Conservation (phyloP, 768 basidiomycete genomes). For the Mycena polygramma region DNA sequence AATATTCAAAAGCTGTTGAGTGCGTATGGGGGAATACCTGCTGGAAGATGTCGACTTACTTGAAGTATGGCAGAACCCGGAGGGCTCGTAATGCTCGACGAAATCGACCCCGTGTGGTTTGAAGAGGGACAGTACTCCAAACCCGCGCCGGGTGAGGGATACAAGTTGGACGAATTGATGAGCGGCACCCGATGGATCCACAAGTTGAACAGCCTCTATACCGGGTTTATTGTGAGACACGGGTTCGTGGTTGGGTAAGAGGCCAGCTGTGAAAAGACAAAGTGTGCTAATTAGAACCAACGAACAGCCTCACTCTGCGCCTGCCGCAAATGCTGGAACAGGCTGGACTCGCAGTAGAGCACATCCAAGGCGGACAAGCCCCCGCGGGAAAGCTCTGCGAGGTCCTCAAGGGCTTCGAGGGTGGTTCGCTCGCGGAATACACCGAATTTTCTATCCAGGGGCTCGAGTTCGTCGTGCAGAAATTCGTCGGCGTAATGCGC, state of each 20-base stretch:
- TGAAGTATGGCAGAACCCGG: background rate
- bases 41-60: too few species aligned
- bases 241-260: constrained; percentile 26
- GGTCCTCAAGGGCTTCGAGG: too few species aligned
- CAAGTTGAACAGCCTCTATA: constrained; percentile 33
- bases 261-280: background rate
- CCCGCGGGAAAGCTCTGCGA: too few species aligned
- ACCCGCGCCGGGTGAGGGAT: background rate
- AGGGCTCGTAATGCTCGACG: background rate
- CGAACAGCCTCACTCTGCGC: background rate
- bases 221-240: constrained; percentile 18
- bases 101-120: background rate
- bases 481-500: too few species aligned
- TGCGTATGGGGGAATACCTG: too few species aligned
- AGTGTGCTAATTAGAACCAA: background rate
- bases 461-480: too few species aligned
- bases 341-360: background rate
- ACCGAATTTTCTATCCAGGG: too few species aligned
- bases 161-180: constrained; percentile 21
- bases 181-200: constrained; percentile 20
- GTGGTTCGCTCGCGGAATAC: too few species aligned
- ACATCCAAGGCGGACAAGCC: too few species aligned
- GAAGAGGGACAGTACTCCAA: background rate
- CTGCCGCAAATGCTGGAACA: background rate
- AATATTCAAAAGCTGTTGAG: constrained; percentile 32